Conservation (phyloP, 805 yeast genomes). For the Kockiozyma suomiensis region DNA sequence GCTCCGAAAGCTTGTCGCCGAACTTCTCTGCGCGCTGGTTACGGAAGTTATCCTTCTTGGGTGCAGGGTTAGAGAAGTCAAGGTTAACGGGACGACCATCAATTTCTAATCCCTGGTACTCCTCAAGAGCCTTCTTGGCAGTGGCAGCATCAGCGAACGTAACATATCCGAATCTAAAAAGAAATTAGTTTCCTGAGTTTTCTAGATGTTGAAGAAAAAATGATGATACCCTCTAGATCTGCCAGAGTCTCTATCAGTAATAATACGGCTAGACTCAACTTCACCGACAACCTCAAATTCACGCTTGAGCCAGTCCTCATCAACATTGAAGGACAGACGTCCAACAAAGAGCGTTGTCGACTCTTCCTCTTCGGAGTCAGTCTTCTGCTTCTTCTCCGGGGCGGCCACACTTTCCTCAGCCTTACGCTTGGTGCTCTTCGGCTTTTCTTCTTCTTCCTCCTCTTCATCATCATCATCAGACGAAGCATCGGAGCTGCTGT, state of each 20-base stretch:
- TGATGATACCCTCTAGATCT: slow-evolving; percentile 83
- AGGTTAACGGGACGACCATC: slow-evolving; percentile 96
- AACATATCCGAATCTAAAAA: slow-evolving; percentile 59
- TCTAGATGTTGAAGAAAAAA: not conserved
- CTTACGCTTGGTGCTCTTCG: slow-evolving; percentile 43
- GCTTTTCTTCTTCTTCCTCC: slow-evolving; percentile 39
- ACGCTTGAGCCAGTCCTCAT: slow-evolving; percentile 87
- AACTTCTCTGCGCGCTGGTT: slow-evolving; percentile 76
- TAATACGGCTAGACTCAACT: slow-evolving; percentile 85
- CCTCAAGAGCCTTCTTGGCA: slow-evolving; percentile 85
- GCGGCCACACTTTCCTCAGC: slow-evolving; percentile 46
- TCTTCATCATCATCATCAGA: slow-evolving; percentile 43
- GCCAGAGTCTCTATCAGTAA: slow-evolving; percentile 87
- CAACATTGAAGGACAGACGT: slow-evolving; percentile 95
- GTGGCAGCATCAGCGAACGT: slow-evolving; percentile 76
- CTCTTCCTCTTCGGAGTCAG: slow-evolving; percentile 49
- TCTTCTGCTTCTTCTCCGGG: slow-evolving; percentile 58
- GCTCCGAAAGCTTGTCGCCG: slow-evolving; percentile 89
- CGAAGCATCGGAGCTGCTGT: slow-evolving; percentile 32
- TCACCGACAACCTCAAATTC: slow-evolving; percentile 86
- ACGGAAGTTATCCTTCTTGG: slow-evolving; percentile 56
- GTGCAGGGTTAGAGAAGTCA: slow-evolving; percentile 87
- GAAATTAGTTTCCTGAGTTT: not conserved
- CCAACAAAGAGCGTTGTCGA: slow-evolving; percentile 94
- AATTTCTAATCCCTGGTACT: slow-evolving; percentile 88